phyloP scores from a whole-genome alignment of 2,329 filamentous ascomycete genomes.

The Alternaria incomplexa region DNA sequence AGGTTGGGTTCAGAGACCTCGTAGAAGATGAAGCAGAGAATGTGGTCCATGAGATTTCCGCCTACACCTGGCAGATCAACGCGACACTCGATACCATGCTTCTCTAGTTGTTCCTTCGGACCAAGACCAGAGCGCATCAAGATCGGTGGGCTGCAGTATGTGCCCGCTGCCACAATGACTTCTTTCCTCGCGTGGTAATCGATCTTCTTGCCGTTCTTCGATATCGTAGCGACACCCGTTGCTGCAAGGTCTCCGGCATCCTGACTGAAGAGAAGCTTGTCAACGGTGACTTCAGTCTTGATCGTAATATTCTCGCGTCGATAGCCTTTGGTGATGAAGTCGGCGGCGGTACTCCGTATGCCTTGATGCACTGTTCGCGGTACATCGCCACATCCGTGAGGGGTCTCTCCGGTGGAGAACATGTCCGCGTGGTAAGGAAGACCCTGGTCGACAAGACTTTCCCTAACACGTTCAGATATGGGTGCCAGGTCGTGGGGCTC shows the following conservation, averaged over 20 bases:
- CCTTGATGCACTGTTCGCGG: constrained; percentile 41
- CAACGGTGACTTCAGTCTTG: constrained; percentile 38
- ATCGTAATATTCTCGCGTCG: constrained; percentile 46
- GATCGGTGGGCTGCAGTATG: constrained; percentile 47
- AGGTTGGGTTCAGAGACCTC: constrained; percentile 62
- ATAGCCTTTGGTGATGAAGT: constrained; percentile 52
- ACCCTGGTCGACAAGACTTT: constrained; percentile 63
- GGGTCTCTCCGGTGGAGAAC: constrained; percentile 57
- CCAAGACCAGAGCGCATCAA: constrained; percentile 64
- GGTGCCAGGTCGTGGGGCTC: constrained; percentile 66
- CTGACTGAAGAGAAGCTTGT: constrained; percentile 57
- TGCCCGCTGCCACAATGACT: constrained; percentile 42
- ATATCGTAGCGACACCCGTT: constrained; percentile 53
- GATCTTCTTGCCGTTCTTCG: constrained; percentile 48
- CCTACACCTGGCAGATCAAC: constrained; percentile 67
- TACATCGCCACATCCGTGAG: constrained; percentile 42
- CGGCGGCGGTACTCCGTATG: constrained; percentile 35
- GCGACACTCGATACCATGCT: constrained; percentile 59
- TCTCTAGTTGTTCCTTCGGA: constrained; percentile 58
- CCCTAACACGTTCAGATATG: constrained; percentile 61
- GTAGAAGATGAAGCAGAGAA: constrained; percentile 65
- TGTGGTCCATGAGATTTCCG: constrained; percentile 68
- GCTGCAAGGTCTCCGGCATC: constrained; percentile 50
- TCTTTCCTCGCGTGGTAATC: constrained; percentile 45
- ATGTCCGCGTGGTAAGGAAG: constrained; percentile 64